A percentile compares a stretch with the other conserved stretches of the same genome.
Conservation (phyloP, 140 eudicot genomes). For the Senecio squalidus region DNA sequence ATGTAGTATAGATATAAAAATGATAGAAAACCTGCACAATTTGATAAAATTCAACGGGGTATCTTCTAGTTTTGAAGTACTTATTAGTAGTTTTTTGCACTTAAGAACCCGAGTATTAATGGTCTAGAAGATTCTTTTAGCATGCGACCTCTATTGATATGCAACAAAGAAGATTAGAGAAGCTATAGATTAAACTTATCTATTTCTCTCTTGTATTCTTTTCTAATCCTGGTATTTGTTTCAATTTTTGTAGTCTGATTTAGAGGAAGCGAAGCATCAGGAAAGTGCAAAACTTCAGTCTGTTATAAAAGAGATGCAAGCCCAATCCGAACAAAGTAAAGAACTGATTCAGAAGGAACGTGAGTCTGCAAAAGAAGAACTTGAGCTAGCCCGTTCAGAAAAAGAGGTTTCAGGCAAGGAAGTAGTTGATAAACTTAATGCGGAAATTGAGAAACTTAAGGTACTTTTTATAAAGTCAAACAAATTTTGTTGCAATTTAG, state of each 20-base stretch:
- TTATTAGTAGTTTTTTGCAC: not conserved
- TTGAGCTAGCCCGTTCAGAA: conserved; percentile 41
- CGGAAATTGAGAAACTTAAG: conserved; percentile 81
- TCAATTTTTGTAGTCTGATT: conserved; percentile 45
- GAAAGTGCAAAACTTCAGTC: conserved; percentile 46
- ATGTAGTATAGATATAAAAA: too few relatives aligned
- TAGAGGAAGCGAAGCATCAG: conserved; percentile 62
- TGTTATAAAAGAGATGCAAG: conserved; percentile 57
- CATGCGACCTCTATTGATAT: too few relatives aligned
- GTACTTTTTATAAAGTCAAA: conserved; percentile 27
- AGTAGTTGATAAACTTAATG: conserved; percentile 42
- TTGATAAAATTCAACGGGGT: too few relatives aligned
- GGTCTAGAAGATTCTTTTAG: not conserved
- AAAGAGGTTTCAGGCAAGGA: conserved; percentile 43
- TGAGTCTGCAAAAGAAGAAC: conserved; percentile 38
- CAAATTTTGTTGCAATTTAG: not conserved
- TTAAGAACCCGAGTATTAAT: not conserved
- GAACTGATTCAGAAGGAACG: conserved; percentile 55
- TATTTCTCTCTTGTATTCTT: not conserved
- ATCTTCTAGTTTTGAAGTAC: too few relatives aligned
- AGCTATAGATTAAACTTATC: too few relatives aligned
- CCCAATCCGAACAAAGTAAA: conserved; percentile 51
- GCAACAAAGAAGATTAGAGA: too few relatives aligned
- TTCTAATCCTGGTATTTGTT: conserved; percentile 11
- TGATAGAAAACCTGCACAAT: too few relatives aligned